Evolutionary conservation across 805 yeast genomes (phyloP).

Genomic region (Brettanomyces naardenensis): DNA sequence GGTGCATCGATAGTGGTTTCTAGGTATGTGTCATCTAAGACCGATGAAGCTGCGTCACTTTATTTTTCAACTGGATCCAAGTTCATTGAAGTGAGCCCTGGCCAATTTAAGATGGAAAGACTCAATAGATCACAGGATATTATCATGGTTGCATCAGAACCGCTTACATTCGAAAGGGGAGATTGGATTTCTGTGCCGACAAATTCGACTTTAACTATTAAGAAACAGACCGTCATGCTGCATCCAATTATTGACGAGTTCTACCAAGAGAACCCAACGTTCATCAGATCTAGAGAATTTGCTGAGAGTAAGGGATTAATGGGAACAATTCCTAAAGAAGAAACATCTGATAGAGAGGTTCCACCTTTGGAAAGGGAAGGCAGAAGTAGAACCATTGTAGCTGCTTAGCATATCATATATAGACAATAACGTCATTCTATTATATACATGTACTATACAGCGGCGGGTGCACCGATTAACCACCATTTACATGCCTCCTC

Average conservation of each 20-base stretch:
- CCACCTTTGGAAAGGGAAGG: conserved; percentile 82
- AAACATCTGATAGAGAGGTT: conserved; percentile 40
- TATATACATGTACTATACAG: too few species aligned
- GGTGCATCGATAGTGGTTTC: conserved; percentile 82
- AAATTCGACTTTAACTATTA: conserved; percentile 75
- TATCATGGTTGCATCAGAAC: conserved; percentile 92
- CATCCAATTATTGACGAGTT: conserved; percentile 91
- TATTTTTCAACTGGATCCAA: conserved; percentile 92
- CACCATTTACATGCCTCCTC: too few species aligned
- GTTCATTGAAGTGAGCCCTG: conserved; percentile 84
- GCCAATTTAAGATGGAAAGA: conserved; percentile 91
- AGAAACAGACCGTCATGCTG: conserved; percentile 76
- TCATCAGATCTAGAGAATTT: conserved; percentile 64
- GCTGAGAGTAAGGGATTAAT: conserved; percentile 90
- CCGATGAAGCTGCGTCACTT: conserved; percentile 93
- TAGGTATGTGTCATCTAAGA: conserved; percentile 78
- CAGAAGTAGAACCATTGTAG: conserved; percentile 17
- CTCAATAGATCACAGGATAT: conserved; percentile 88
- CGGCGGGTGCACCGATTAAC: too few species aligned
- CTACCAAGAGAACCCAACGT: conserved; percentile 63
- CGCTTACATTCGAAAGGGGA: conserved; percentile 90
- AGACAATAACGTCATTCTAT: too few species aligned
- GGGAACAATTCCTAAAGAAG: conserved; percentile 79
- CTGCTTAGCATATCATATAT: neutral
- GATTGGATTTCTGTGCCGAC: conserved; percentile 98